Conservation (phyloP, 164 flowering plant genomes). For the Kalanchoe fedtschenkoi region DNA sequence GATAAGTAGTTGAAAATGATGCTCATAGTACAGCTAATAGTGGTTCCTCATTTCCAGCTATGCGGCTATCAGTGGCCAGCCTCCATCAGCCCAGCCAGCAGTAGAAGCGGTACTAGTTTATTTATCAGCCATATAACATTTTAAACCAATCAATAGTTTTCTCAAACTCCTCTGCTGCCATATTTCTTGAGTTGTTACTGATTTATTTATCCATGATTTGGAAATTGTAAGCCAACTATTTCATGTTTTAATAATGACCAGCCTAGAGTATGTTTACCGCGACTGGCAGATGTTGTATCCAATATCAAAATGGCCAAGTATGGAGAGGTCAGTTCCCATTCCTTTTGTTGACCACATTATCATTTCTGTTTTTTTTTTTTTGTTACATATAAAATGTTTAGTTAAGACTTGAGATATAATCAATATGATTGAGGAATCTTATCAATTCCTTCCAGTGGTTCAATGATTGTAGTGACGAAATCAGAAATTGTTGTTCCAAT, state of each 20-base stretch:
- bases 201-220: not conserved
- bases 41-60: constrained; percentile 34
- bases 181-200: not conserved
- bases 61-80: constrained; percentile 65
- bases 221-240: constrained; percentile 6
- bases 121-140: not conserved
- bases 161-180: not conserved
- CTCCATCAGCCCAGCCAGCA: constrained; percentile 19
- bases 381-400: not conserved
- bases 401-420: no score
- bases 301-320: constrained; percentile 62
- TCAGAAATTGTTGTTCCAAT: constrained; percentile 49
- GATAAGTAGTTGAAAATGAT: not conserved
- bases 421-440: not conserved
- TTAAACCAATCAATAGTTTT: not conserved
- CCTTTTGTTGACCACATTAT: not conserved
- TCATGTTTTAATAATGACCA: constrained; percentile 20
- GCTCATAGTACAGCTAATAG: not conserved
- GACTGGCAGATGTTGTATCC: constrained; percentile 23
- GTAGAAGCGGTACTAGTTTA: constrained; percentile 21
- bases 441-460: constrained; percentile 56
- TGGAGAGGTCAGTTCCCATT: constrained; percentile 46
- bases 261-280: constrained; percentile 55
- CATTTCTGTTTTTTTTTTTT: not conserved
- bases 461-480: constrained; percentile 64